Evolutionary conservation across 2,329 filamentous ascomycete genomes (phyloP).

Genomic region (Sclerotinia trifoliorum): DNA sequence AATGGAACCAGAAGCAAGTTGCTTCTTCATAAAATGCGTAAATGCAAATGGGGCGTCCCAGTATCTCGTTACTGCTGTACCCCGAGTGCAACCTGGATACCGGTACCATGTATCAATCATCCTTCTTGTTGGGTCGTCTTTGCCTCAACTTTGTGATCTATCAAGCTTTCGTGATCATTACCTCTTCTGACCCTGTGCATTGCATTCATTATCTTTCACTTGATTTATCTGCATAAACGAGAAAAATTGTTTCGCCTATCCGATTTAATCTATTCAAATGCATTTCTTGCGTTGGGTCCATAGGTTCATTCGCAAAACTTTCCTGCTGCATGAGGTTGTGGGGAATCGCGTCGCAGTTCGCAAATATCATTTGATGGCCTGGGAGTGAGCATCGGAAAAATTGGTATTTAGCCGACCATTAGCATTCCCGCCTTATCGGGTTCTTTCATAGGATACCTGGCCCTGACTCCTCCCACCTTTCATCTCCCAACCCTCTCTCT

Average conservation of each 20-base stretch:
- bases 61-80: not conserved
- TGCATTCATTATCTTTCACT: conserved; percentile 15
- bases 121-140: not conserved
- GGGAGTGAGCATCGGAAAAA: not conserved
- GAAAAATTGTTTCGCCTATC: not conserved
- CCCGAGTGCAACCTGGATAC: not conserved
- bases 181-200: not conserved
- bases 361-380: conserved; percentile 5
- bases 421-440: not conserved
- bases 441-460: not conserved
- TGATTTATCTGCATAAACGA: conserved; percentile 2
- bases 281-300: not conserved
- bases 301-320: conserved; percentile 4
- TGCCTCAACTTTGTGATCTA: conserved; percentile 2
- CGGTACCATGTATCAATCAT: not conserved
- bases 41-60: not conserved
- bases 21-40: conserved; percentile 16
- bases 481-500: not conserved
- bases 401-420: not conserved
- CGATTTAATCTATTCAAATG: not conserved
- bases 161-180: not conserved
- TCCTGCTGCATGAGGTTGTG: conserved; percentile 19
- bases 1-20: conserved; percentile 69
- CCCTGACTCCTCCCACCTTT: not conserved
- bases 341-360: conserved; percentile 13